phyloP scores from a whole-genome alignment of 768 basidiomycete species.

The Mycena vitilis region DNA sequence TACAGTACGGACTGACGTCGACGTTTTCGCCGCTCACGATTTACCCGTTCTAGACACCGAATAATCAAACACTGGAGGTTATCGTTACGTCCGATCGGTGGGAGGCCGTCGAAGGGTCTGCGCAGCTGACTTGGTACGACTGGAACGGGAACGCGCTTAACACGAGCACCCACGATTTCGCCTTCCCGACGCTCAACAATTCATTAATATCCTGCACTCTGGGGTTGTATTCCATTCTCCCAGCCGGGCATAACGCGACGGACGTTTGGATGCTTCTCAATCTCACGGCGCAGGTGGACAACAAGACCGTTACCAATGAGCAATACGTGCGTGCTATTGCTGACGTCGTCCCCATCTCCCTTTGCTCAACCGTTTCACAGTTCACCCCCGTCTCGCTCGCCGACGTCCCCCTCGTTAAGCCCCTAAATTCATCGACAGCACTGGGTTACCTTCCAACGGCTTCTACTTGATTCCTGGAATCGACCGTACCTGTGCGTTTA shows the following conservation, averaged over 20 bases:
- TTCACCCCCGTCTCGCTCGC: conserved; percentile 66
- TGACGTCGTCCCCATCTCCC: too few relatives aligned
- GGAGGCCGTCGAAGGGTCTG: conserved; percentile 58
- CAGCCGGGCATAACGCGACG: conserved; percentile 49
- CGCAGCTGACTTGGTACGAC: conserved; percentile 68
- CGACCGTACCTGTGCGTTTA: conserved; percentile 60
- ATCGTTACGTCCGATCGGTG: conserved; percentile 64
- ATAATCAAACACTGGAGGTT: conserved; percentile 59
- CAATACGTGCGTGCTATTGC: conserved; percentile 55
- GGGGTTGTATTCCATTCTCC: conserved; percentile 60
- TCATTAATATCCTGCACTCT: conserved; percentile 53
- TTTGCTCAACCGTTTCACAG: conserved; percentile 42
- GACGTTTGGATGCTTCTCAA: conserved; percentile 67
- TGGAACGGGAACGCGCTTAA: conserved; percentile 59
- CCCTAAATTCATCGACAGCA: conserved; percentile 58
- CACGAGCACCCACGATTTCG: conserved; percentile 52
- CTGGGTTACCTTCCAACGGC: conserved; percentile 57
- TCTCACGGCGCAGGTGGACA: conserved; percentile 56
- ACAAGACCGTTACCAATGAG: conserved; percentile 59
- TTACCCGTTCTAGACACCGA: conserved; percentile 68
- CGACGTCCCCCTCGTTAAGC: conserved; percentile 59
- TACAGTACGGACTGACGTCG: conserved; percentile 61
- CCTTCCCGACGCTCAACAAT: conserved; percentile 62
- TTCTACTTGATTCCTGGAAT: conserved; percentile 69
- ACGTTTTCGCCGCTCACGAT: conserved; percentile 61